Conservation (phyloP, 202 grass and related monocot genomes). For the Panicum hallii region DNA sequence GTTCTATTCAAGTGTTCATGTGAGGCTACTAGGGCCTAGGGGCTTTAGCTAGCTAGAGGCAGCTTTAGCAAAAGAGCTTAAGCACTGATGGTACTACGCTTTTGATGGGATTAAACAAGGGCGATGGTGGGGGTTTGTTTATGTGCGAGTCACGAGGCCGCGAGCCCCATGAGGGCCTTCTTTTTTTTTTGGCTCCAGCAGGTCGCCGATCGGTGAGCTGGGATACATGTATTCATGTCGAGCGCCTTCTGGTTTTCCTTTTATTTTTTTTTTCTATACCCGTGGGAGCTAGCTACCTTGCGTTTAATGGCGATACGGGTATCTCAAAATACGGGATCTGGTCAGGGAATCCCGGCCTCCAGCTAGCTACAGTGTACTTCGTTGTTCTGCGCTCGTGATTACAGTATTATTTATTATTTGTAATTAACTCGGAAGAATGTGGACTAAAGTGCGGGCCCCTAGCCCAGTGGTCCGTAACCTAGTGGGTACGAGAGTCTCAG, state of each 20-base stretch:
- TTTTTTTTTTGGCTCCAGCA: background rate
- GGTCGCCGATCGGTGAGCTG: slow-evolving; percentile 25
- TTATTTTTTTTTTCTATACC: background rate
- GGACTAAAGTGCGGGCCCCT: no score
- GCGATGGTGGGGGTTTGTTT: background rate
- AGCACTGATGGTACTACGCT: background rate
- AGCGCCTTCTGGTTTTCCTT: background rate
- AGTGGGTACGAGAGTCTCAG: no score
- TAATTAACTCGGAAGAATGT: no score
- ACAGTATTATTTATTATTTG: no score
- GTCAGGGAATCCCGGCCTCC: slow-evolving; percentile 2
- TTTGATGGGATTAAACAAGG: background rate
- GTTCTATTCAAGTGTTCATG: slow-evolving; percentile 12
- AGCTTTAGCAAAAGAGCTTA: slow-evolving; percentile 31
- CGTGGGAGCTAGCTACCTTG: background rate
- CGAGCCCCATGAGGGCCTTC: background rate
- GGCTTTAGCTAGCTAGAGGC: background rate
- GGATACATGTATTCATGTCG: slow-evolving; percentile 26
- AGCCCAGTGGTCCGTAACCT: no score
- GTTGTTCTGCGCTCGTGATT: no score
- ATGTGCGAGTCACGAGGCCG: slow-evolving; percentile 1
- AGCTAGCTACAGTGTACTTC: background rate
- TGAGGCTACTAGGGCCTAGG: background rate
- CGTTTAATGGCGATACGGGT: background rate
- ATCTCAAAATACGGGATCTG: slow-evolving; percentile 16